Percentiles rank a stretch among this genome's conserved stretches.
phyloP scores from a whole-genome alignment of 1,284 basidiomycete genomes.

The Ganoderma boninense region DNA sequence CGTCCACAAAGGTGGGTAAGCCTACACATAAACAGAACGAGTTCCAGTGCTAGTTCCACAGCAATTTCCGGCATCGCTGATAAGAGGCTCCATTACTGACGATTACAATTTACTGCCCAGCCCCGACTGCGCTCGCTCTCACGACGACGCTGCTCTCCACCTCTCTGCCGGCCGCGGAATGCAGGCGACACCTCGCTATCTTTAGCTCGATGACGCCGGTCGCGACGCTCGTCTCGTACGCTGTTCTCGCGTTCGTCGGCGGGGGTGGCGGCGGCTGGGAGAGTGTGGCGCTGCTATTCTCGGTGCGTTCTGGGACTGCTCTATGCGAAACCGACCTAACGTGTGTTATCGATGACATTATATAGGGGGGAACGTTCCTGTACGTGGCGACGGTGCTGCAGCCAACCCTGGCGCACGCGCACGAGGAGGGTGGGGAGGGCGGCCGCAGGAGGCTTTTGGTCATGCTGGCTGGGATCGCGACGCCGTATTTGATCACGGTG shows the following conservation, averaged over 20 bases:
- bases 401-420: conserved; percentile 61
- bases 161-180: conserved; percentile 70
- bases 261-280: conserved; percentile 61
- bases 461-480: conserved; percentile 26
- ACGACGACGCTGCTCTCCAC: conserved; percentile 83
- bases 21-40: too few species aligned
- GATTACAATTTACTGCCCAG: conserved; percentile 51
- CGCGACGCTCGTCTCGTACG: conserved; percentile 77
- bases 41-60: too few species aligned
- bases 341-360: background rate
- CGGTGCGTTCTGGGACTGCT: conserved; percentile 55
- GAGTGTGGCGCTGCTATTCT: conserved; percentile 81
- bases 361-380: conserved; percentile 91
- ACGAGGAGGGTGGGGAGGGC: conserved; percentile 45
- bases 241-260: conserved; percentile 60
- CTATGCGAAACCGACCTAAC: background rate
- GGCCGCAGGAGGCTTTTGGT: conserved; percentile 19
- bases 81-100: background rate
- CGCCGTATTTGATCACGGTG: conserved; percentile 24
- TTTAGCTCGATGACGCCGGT: conserved; percentile 86
- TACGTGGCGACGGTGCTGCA: conserved; percentile 94
- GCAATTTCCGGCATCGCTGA: conserved; percentile 3
- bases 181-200: conserved; percentile 77
- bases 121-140: conserved; percentile 86
- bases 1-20: conserved; percentile 81